Evolutionary conservation across 225 moss, liverwort and hornwort genomes (phyloP), one percentile per base, ranked within the genome.

Genomic region (Polytrichum commune): DNA sequence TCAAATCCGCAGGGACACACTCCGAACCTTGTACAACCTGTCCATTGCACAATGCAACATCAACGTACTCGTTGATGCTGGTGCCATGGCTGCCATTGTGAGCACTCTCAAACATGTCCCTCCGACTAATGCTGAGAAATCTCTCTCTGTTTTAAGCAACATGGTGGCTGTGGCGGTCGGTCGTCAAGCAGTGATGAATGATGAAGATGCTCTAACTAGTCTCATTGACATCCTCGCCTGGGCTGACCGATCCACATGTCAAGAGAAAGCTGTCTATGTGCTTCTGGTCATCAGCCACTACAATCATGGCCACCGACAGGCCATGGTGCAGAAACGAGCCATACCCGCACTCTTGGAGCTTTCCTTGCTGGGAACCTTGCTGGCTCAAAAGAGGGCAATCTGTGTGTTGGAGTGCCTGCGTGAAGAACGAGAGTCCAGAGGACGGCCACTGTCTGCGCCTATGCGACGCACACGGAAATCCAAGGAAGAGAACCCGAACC

Each of bases 371-470:
- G 88, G 88, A 0, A 85, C 71, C 25, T 55, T 75, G 29, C 70
- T 88, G 68, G 80, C 88, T 29, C 88, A 82, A 82, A 88, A 88
- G 68, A 82, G 88, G 3, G 85, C 82, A 4, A 79, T 85, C 55
- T 66, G 71, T 5, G 20, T 74, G 24, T 77, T 88, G n/a, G 88
- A 88, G 65, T 79, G 80, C 53, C 54, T 88, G 64, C 81, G 82
- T 4, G 85, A 82, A 71, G 79, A 82, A 75, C 75, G 78, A 25
- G 68, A 79, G 60, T 71, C 58, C 8, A 46, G 46, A 46, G 79
- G 81, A 55, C 71, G 84, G 55, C 79, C 88, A 0, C 63, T 85
- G 74, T 88, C 88, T 8, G 88, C 88, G 28, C 85, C 88, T 16
- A 62, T 88, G 71, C 55, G 30, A 18, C 61, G 61, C 13, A 76